These are phyloP conservation scores for Daldinia childiae DNA, from an alignment of 495 filamentous ascomycete species.

Conservation along the genomic window DNA sequence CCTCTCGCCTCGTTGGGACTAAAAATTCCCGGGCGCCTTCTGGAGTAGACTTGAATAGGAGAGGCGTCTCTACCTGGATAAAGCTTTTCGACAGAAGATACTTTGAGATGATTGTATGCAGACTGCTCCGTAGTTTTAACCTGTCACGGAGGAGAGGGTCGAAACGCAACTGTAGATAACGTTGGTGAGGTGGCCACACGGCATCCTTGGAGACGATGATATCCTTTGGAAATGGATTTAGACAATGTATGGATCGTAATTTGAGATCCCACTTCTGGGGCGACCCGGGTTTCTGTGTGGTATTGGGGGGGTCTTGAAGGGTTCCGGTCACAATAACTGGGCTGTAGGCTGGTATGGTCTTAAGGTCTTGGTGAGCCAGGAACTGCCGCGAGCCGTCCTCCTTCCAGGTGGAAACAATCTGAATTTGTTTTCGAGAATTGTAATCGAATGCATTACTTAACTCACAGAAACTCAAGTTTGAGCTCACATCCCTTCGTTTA, in stretches of 20 bases:
- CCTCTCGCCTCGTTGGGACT: constrained; percentile 81
- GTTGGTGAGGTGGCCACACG: constrained; percentile 74
- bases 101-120: constrained; percentile 61
- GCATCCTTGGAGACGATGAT: constrained; percentile 77
- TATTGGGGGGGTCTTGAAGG: constrained; percentile 24
- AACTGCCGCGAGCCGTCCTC: constrained; percentile 37
- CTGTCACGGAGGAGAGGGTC: constrained; percentile 69
- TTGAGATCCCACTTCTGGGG: constrained; percentile 35
- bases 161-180: constrained; percentile 87
- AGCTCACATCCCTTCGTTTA: constrained; percentile 67
- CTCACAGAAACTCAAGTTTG: constrained; percentile 74
- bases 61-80: constrained; percentile 86
- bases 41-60: constrained; percentile 96
- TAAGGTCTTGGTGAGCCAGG: constrained; percentile 43
- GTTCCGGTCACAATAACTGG: constrained; percentile 53
- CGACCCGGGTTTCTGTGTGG: background rate
- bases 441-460: constrained; percentile 52
- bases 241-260: constrained; percentile 67
- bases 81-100: constrained; percentile 66
- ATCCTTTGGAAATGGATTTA: constrained; percentile 81
- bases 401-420: constrained; percentile 50
- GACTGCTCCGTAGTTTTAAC: constrained; percentile 65
- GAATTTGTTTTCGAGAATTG: constrained; percentile 26
- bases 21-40: constrained; percentile 95
- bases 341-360: constrained; percentile 48